Percentiles rank a stretch among this genome's conserved stretches.
Conservation (phyloP, 1,284 basidiomycete genomes). For the Ganoderma sinense region DNA sequence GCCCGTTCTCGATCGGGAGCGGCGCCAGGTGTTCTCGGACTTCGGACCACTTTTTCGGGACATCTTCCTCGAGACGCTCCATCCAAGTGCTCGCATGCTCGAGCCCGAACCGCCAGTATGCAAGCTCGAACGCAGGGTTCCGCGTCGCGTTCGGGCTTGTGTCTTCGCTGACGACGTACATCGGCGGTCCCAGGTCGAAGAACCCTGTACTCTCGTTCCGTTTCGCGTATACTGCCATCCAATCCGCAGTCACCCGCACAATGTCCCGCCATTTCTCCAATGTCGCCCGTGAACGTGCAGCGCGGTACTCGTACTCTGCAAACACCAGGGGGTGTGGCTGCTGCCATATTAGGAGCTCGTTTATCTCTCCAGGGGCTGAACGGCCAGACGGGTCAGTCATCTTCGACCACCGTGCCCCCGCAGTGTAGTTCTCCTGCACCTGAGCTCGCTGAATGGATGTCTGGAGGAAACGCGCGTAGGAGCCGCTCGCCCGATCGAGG, state of each 20-base stretch:
- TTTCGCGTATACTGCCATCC: conserved; percentile 66
- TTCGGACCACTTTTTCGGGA: conserved; percentile 51
- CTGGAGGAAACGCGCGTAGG: conserved; percentile 57
- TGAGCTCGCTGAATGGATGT: conserved; percentile 55
- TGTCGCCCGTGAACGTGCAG: conserved; percentile 47
- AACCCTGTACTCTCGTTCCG: conserved; percentile 53
- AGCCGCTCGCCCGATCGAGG: conserved; percentile 49
- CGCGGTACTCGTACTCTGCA: conserved; percentile 64
- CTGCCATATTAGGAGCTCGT: conserved; percentile 70
- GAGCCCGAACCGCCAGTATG: conserved; percentile 65
- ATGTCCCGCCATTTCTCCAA: conserved; percentile 59
- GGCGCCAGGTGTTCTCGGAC: conserved; percentile 56
- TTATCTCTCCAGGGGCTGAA: conserved; percentile 65
- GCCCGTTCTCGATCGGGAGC: conserved; percentile 56
- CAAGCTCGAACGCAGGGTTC: conserved; percentile 65
- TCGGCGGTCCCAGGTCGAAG: conserved; percentile 65
- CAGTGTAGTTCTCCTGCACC: conserved; percentile 56
- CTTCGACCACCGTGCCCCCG: conserved; percentile 68
- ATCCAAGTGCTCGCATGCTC: conserved; percentile 58
- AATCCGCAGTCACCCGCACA: conserved; percentile 61
- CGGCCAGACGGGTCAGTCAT: conserved; percentile 69
- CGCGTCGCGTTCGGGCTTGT: conserved; percentile 59
- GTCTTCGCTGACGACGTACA: conserved; percentile 66
- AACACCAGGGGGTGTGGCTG: conserved; percentile 67
- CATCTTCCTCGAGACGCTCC: conserved; percentile 47